phyloP scores from a whole-genome alignment of 2,329 filamentous ascomycete species.

The Cytospora paraplurivora region DNA sequence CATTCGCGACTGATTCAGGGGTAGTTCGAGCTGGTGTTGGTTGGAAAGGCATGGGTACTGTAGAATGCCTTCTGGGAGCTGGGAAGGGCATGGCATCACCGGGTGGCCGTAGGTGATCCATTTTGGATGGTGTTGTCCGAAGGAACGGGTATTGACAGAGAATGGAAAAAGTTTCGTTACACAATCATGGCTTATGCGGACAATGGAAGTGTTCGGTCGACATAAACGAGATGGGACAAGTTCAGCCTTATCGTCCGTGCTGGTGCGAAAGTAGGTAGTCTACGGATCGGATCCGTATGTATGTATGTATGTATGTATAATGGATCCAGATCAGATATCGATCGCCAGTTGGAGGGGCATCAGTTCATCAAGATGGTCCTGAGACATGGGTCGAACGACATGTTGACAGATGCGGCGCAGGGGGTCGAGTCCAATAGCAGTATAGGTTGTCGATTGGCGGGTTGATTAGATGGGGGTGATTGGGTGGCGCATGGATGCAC shows the following conservation, averaged over 20 bases:
- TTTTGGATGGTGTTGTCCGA: slow-evolving; percentile 15
- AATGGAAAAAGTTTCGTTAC: slow-evolving; percentile 3
- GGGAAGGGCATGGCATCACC: slow-evolving; percentile 29
- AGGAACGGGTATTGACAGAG: neutral
- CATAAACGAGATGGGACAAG: slow-evolving; percentile 8
- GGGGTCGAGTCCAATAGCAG: slow-evolving; percentile 10
- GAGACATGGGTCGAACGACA: slow-evolving; percentile 28
- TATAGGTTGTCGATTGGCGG: slow-evolving; percentile 1
- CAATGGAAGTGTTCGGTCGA: slow-evolving; percentile 6
- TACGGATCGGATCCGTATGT: too few species aligned
- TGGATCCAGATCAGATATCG: slow-evolving; percentile 15
- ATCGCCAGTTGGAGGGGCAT: slow-evolving; percentile 25
- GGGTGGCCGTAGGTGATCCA: slow-evolving; percentile 25
- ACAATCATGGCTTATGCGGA: slow-evolving; percentile 18
- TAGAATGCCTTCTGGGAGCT: slow-evolving; percentile 31
- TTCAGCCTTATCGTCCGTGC: slow-evolving; percentile 4
- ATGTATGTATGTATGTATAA: neutral
- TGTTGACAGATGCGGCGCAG: slow-evolving; percentile 9
- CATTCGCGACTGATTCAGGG: slow-evolving; percentile 35
- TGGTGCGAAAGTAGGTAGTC: neutral
- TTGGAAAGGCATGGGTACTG: slow-evolving; percentile 40
- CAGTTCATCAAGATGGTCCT: slow-evolving; percentile 26
- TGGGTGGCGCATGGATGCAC: slow-evolving; percentile 2
- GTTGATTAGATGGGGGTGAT: neutral
- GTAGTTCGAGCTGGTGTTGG: slow-evolving; percentile 38